Conservation (phyloP, 2,329 filamentous ascomycete species). For the Aspergillus glaucus region DNA sequence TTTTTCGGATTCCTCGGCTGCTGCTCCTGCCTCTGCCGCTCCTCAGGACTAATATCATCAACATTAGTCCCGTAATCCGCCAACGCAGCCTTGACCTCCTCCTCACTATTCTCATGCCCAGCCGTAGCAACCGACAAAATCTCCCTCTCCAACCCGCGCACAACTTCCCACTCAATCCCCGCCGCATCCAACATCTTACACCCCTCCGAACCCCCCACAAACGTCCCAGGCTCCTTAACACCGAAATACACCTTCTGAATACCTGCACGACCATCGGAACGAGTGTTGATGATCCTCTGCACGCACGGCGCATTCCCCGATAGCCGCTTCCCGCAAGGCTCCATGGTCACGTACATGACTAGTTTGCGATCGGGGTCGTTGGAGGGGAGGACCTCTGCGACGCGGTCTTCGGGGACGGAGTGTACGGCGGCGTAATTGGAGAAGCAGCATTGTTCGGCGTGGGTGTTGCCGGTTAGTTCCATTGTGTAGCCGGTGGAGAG, state of each 20-base stretch:
- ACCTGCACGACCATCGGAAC: conserved; percentile 45
- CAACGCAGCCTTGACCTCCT: conserved; percentile 22
- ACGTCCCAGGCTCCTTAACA: conserved; percentile 81
- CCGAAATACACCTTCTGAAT: conserved; percentile 80
- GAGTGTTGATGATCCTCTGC: conserved; percentile 62
- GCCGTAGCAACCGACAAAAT: conserved; percentile 78
- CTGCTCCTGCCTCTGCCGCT: conserved; percentile 31
- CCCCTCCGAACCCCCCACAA: conserved; percentile 76
- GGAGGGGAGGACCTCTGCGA: conserved; percentile 36
- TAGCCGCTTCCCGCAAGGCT: conserved; percentile 42
- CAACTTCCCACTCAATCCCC: conserved; percentile 67
- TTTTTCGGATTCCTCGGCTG: conserved; percentile 41
- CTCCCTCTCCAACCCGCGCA: conserved; percentile 69
- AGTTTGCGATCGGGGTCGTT: conserved; percentile 40
- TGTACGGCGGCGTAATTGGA: conserved; percentile 52
- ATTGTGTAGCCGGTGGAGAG: conserved; percentile 83
- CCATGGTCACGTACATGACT: conserved; percentile 86
- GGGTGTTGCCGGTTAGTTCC: conserved; percentile 86
- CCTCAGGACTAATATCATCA: conserved; percentile 34
- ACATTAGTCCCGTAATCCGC: conserved; percentile 27
- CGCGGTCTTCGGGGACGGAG: conserved; percentile 27
- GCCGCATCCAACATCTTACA: conserved; percentile 62
- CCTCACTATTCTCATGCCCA: conserved; percentile 55
- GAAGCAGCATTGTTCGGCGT: conserved; percentile 90
- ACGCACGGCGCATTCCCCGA: conserved; percentile 54